phyloP scores from a whole-genome alignment of 2,329 filamentous ascomycete species.

The Alternaria viburni region DNA sequence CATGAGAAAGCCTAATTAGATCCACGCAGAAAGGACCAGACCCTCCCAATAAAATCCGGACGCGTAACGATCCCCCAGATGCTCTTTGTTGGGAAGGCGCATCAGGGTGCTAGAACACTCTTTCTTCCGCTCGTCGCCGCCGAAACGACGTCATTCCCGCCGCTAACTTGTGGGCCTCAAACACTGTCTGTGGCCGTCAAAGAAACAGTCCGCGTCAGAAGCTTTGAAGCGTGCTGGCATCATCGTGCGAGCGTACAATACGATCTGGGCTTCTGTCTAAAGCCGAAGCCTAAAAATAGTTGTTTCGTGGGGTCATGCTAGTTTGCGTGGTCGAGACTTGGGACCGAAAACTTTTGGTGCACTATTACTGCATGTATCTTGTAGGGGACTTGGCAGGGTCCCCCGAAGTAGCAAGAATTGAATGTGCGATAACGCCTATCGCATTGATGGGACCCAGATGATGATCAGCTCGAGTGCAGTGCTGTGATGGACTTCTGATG shows the following conservation, averaged over 20 bases:
- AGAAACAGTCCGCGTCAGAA: slow-evolving; percentile 1
- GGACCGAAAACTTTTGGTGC: slow-evolving; percentile 2
- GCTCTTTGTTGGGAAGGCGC: slow-evolving; percentile 10
- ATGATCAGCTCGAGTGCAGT: neutral
- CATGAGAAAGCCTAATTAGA: neutral
- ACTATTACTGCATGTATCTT: neutral
- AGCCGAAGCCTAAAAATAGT: slow-evolving; percentile 4
- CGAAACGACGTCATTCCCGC: slow-evolving; percentile 13
- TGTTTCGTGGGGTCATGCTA: neutral
- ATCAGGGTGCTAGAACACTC: slow-evolving; percentile 8
- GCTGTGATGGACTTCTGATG: neutral
- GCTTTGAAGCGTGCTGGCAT: neutral
- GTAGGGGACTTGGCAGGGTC: neutral
- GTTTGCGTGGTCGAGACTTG: neutral
- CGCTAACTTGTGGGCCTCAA: neutral
- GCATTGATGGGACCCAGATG: neutral
- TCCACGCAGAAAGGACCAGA: neutral
- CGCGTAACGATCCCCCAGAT: slow-evolving; percentile 10
- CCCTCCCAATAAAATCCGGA: neutral
- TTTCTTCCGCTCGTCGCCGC: slow-evolving; percentile 11
- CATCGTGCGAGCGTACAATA: neutral
- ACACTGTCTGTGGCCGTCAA: neutral
- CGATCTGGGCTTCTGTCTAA: neutral
- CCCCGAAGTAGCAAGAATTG: neutral
- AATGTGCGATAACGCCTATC: neutral